Conservation (phyloP, 2,329 filamentous ascomycete genomes). For the Diaporthe citri region DNA sequence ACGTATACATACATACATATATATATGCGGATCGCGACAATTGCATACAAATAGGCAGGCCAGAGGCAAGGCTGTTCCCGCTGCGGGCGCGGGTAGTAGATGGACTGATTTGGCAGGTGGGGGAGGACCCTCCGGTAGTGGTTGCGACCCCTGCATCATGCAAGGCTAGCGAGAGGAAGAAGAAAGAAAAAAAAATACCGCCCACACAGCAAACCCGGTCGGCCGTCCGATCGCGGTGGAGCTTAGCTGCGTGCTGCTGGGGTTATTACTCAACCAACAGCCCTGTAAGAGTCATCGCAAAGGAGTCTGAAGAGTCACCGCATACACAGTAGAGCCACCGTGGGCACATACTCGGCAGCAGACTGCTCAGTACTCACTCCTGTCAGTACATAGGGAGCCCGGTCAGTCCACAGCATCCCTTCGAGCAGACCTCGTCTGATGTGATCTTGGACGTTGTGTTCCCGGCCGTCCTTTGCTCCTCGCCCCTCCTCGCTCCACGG, state of each 20-base stretch:
- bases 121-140: conserved; percentile 16
- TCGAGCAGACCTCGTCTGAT: conserved; percentile 8
- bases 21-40: neutral
- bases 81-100: neutral
- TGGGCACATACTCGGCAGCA: neutral
- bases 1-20: neutral
- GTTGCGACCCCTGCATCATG: conserved; percentile 19
- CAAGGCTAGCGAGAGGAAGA: neutral
- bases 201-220: conserved; percentile 14
- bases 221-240: conserved; percentile 29
- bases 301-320: conserved; percentile 3
- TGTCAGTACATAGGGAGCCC: conserved; percentile 8
- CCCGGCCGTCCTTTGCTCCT: neutral
- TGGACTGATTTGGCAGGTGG: conserved; percentile 19
- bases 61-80: neutral
- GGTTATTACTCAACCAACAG: conserved; percentile 29
- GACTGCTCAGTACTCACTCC: neutral
- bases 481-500: too few relatives aligned
- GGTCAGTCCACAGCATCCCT: conserved; percentile 10
- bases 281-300: conserved; percentile 30
- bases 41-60: neutral
- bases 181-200: conserved; percentile 23
- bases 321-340: conserved; percentile 13
- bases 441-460: conserved; percentile 16
- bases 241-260: conserved; percentile 14